Evolutionary conservation across 768 basidiomycete species (phyloP).

Genomic region (Leccinum rimulosum): DNA sequence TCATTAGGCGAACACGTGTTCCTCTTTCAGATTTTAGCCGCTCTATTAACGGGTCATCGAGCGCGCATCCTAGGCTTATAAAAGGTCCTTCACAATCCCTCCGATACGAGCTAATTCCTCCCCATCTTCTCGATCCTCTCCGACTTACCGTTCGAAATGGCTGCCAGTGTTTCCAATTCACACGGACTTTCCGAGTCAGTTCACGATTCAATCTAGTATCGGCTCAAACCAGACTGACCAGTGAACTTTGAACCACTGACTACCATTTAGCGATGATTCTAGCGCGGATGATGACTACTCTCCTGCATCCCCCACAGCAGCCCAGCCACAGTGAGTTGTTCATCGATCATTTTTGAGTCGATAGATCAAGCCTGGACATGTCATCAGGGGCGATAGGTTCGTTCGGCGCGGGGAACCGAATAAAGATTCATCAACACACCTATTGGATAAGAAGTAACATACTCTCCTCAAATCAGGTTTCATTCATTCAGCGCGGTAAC

Average conservation of each 20-base stretch:
- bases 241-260: not conserved
- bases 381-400: conserved; percentile 4
- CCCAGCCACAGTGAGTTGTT: not conserved
- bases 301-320: not conserved
- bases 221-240: not conserved
- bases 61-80: conserved; percentile 15
- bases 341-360: not conserved
- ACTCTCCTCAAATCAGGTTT: not conserved
- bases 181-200: too few relatives aligned
- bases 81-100: conserved; percentile 4
- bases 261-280: not conserved
- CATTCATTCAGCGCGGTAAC: not conserved
- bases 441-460: not conserved
- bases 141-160: not conserved
- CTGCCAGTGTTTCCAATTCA: not conserved
- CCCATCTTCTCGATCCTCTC: not conserved
- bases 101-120: not conserved
- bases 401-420: not conserved
- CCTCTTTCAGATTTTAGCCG: conserved; percentile 8
- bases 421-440: accelerated
- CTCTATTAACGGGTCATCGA: not conserved
- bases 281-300: not conserved
- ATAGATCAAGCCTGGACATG: not conserved
- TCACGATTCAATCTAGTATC: not conserved
- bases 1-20: conserved; percentile 4